Base-by-base conservation (phyloP, 2,329 filamentous ascomycete species). In the Ploettnerulaceae sp. region DNA sequence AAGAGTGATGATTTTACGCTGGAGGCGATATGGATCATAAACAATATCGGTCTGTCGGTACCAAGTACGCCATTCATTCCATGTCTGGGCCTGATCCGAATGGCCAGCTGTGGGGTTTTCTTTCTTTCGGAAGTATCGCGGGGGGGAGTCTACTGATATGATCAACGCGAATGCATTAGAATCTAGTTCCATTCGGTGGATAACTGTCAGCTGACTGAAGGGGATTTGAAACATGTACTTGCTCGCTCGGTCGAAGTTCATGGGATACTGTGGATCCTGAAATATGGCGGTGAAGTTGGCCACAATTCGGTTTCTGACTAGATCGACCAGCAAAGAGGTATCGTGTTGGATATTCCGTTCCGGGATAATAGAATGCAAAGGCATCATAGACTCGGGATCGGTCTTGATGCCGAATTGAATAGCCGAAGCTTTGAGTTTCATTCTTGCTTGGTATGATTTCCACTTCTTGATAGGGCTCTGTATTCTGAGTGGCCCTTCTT, bases 341-440 rank as follows among this genome's bases (percentile, higher is more conserved):
- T 61, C 48, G 12, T 53, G 20, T 15, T 34, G n/a, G 15, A n/a
- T 40, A 15, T 48, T 34, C 6, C 28, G 35, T 9, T 35, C 48
- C 5, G 48, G 49, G 2, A 55, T 37, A 5, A 69, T 55, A 3
- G 69, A 73, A 42, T 74, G 74, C 72, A 86, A 77, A 7, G 71
- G 64, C 61, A 82, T 75, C 72, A 89, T 79, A 0, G 69, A 68
- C 2, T 66, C 67, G 4, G 76, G 71, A 1, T 71, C 65, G 1
- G 73, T 56, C 66, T 80, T 71, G 31, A 79, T 69, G 0, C 86
- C 85, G 55, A 89, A 84, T 14, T 79, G 73, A 1, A 89, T 58
- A 0, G 66, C 67, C 1, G 61, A 56, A 2, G 75, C 68, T 1
- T 63, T 57, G 1, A 81, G 52, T 12, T 60, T 68, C 63, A 76